Percentiles rank a stretch among this genome's conserved stretches.
Evolutionary conservation across 1,284 basidiomycete species (phyloP).

Genomic region (Ganoderma meredithae): DNA sequence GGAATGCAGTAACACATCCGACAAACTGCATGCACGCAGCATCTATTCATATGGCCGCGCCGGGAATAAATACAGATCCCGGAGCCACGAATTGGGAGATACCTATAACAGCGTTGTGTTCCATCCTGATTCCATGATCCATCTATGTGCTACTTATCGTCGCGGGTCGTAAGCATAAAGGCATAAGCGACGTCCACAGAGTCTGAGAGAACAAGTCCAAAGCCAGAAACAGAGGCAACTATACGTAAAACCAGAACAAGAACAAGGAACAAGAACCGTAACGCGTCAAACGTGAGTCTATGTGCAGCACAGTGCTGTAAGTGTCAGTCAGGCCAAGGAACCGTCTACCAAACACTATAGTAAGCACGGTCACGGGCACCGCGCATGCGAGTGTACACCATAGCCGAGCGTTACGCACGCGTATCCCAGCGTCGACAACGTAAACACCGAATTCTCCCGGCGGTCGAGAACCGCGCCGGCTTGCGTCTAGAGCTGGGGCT

Average conservation of each 20-base stretch:
- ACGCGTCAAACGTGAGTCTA: neutral
- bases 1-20: no score
- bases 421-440: slow-evolving; percentile 1
- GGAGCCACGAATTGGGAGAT: neutral
- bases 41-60: neutral
- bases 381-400: neutral
- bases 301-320: no score
- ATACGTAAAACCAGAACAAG: no score
- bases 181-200: neutral
- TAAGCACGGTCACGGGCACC: neutral
- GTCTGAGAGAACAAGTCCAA: no score
- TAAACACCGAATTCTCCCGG: slow-evolving; percentile 1
- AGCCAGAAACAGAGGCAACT: no score
- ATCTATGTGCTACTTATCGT: neutral
- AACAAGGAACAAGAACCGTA: neutral
- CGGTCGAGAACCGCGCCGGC: neutral
- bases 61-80: neutral
- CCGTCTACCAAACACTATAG: neutral
- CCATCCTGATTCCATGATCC: no score
- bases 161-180: neutral
- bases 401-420: neutral
- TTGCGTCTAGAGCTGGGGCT: neutral
- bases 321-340: neutral
- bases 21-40: neutral
- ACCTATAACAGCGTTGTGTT: neutral